Base-by-base conservation (phyloP, 2,329 filamentous ascomycete species). In the Monosporascus sp. region DNA sequence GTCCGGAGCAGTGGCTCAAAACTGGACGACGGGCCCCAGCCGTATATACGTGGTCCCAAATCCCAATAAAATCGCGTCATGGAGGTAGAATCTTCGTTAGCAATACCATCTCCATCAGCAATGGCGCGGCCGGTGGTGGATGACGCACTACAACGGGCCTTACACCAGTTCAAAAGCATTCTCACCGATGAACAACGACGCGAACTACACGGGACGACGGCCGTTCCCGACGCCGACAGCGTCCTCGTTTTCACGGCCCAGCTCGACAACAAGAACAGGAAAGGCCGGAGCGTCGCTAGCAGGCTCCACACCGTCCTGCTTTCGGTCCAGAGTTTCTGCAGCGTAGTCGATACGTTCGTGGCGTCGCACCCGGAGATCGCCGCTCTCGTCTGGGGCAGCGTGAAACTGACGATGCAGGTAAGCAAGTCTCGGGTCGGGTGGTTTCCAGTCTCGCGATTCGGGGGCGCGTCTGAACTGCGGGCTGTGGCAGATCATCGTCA, bases 321-420 rank as follows among this genome's bases (percentile, higher is more conserved):
- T 14, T 71, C 68, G 6, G 61, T 73, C 5, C 68, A 70, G 17
- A 60, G 66, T 2, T 75, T 75, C 50, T 69, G 68, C 6, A 46
- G 59, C 17, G 50, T 74, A 15, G 51, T 73, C 2, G 66, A 70
- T 18, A 72, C 67, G 1, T 70, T 69, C n/a, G 65, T 71, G 24
- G 71, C 69, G 1, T 67, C 71, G 0, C 56, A 72, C 50, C 67
- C 67, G 1, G 58, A 63, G 22, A 68, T 73, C 24, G 68, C 73
- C 6, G 70, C 70, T 4, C 58, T 75, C 2, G 64, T 76, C 20
- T 77, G 72, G 75, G 74, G 74, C 1, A 72, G 68, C 43, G 60
- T 75, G 3, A 72, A 71, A 53, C 54, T 76, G n/a, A 68, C 73
- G 15, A 63, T 76, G 45, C 61, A 68, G 49, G 68, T 70, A 55